Evolutionary conservation across 2,329 filamentous ascomycete species (phyloP).

Genomic region (Ilyonectria destructans): DNA sequence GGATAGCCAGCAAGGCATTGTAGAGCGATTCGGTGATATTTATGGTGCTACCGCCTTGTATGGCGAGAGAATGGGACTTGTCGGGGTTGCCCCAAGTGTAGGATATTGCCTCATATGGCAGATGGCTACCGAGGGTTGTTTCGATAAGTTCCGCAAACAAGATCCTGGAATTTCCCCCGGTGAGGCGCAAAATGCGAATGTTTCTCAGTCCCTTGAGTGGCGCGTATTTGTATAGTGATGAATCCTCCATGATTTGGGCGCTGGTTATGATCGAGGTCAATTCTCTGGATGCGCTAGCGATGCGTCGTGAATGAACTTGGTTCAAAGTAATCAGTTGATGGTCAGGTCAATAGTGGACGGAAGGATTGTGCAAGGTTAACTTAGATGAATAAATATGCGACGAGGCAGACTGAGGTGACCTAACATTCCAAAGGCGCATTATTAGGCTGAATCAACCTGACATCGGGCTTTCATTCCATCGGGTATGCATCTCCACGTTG

Average conservation of each 20-base stretch:
- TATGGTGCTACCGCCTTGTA: conserved; percentile 2
- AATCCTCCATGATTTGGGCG: conserved; percentile 6
- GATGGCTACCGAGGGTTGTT: not conserved
- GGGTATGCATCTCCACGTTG: not conserved
- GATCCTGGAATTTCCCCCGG: conserved; percentile 7
- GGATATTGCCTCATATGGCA: conserved; percentile 26
- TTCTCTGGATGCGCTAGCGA: not conserved
- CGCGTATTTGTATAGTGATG: conserved; percentile 7
- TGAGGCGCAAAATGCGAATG: conserved; percentile 21
- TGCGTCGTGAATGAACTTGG: not conserved
- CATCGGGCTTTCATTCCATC: not conserved
- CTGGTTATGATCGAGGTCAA: not conserved
- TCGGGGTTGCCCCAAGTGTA: conserved; percentile 15
- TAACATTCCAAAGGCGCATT: not conserved
- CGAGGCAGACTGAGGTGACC: not conserved
- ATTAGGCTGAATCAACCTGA: not conserved
- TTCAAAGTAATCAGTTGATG: not conserved
- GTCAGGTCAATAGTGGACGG: not conserved
- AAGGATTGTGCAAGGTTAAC: not conserved
- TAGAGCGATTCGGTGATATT: conserved; percentile 19
- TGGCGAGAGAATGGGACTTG: conserved; percentile 4
- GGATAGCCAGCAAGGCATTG: conserved; percentile 19
- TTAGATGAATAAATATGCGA: not conserved
- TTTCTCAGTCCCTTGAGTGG: not conserved
- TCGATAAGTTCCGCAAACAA: conserved; percentile 18